Conservation (phyloP, 2,329 filamentous ascomycete species). For the Ramichloridium luteum region DNA sequence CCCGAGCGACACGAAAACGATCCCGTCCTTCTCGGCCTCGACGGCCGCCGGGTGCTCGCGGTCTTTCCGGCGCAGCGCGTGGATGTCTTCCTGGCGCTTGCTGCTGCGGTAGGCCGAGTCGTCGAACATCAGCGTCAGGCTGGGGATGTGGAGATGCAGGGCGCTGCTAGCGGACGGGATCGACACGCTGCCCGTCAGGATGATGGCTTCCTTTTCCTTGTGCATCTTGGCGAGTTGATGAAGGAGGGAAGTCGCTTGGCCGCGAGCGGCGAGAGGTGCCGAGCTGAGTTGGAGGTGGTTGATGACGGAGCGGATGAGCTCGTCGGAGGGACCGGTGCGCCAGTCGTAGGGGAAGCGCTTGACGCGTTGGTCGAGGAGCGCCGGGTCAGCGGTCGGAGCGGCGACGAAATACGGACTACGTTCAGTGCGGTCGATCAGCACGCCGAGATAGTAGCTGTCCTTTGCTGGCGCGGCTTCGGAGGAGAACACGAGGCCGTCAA, state of each 20-base stretch:
- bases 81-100: slow-evolving; percentile 49
- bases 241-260: slow-evolving; percentile 36
- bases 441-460: slow-evolving; percentile 39
- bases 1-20: slow-evolving; percentile 66
- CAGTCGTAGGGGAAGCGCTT: slow-evolving; percentile 53
- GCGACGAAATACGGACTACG: slow-evolving; percentile 52
- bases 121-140: slow-evolving; percentile 53
- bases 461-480: slow-evolving; percentile 16
- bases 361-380: slow-evolving; percentile 32
- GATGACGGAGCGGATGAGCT: slow-evolving; percentile 32
- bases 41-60: slow-evolving; percentile 45
- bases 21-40: slow-evolving; percentile 55
- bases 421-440: slow-evolving; percentile 53
- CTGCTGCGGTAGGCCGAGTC: slow-evolving; percentile 54
- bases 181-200: slow-evolving; percentile 42
- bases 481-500: slow-evolving; percentile 17
- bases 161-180: slow-evolving; percentile 27
- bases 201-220: slow-evolving; percentile 52
- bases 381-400: slow-evolving; percentile 39
- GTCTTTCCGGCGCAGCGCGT: slow-evolving; percentile 42
- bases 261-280: slow-evolving; percentile 31
- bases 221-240: slow-evolving; percentile 47
- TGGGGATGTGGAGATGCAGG: slow-evolving; percentile 36
- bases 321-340: slow-evolving; percentile 28
- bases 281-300: slow-evolving; percentile 43